These are phyloP conservation scores for Thielaviopsis musarum DNA, from an alignment of 2,329 filamentous ascomycete genomes.

Conservation along the genomic window DNA sequence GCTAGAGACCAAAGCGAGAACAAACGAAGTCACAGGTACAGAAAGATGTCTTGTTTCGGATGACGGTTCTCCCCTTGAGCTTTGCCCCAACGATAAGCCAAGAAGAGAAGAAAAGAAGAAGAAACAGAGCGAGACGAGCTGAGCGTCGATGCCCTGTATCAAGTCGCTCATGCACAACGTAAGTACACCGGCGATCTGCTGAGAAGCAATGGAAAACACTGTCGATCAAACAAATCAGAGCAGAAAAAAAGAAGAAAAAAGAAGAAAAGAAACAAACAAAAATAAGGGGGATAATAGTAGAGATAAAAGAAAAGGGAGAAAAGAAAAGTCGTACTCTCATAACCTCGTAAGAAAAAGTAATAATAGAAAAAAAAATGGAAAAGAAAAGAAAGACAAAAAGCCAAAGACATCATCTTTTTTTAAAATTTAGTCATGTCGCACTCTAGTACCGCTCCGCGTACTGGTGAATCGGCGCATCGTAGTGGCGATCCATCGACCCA, in stretches of 20 bases:
- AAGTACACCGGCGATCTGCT: background rate
- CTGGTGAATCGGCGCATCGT: slow-evolving; percentile 9
- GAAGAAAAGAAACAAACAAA: no score
- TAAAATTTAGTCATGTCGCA: background rate
- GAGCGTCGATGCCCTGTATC: background rate
- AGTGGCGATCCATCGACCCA: slow-evolving; percentile 10
- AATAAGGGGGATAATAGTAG: slow-evolving; percentile 14
- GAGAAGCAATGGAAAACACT: background rate
- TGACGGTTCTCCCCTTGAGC: background rate
- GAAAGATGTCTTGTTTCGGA: background rate
- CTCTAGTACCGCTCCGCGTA: background rate
- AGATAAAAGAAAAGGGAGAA: slow-evolving; percentile 9
- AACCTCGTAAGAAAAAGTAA: slow-evolving; percentile 11
- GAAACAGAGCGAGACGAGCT: slow-evolving; percentile 12
- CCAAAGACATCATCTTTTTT: background rate
- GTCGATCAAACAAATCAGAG: background rate
- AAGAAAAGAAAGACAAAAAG: background rate
- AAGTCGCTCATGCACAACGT: background rate
- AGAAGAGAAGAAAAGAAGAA: slow-evolving; percentile 14
- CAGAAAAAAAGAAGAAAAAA: slow-evolving; percentile 13
- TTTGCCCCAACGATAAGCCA: slow-evolving; percentile 5
- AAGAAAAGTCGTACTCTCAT: slow-evolving; percentile 11
- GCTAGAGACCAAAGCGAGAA: slow-evolving; percentile 13
- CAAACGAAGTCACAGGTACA: background rate
- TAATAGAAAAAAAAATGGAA: background rate